Percentiles rank a stretch among this genome's conserved stretches.
These are phyloP conservation scores for Lactarius akahatsu DNA, from an alignment of 768 basidiomycete species.

Conservation along the genomic window DNA sequence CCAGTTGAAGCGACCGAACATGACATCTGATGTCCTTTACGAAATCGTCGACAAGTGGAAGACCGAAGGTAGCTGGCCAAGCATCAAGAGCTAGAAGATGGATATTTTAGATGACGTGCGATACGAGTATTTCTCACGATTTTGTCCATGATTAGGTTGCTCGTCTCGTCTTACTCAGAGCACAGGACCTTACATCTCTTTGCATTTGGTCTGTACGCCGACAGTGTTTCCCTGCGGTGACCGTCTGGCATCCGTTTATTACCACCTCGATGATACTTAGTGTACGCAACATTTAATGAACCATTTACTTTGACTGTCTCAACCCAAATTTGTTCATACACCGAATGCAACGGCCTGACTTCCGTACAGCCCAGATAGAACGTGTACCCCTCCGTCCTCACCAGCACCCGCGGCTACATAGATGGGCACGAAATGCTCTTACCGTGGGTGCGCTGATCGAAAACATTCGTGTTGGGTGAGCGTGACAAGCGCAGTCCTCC, in stretches of 20 bases:
- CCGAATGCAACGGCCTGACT: conserved; percentile 69
- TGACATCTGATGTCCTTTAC: conserved; percentile 58
- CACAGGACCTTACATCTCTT: conserved; percentile 16
- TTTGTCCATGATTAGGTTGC: conserved; percentile 15
- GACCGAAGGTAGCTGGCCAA: conserved; percentile 57
- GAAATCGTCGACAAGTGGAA: conserved; percentile 83
- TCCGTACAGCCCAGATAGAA: conserved; percentile 55
- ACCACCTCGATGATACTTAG: conserved; percentile 22
- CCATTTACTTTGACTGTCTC: conserved; percentile 17
- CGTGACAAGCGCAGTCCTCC: conserved; percentile 54
- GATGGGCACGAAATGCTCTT: conserved; percentile 80
- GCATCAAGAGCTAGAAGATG: conserved; percentile 25
- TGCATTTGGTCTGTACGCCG: conserved; percentile 7
- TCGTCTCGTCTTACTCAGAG: conserved; percentile 1
- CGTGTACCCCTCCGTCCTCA: conserved; percentile 49
- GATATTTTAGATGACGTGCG: conserved; percentile 10
- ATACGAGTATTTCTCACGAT: conserved; percentile 25
- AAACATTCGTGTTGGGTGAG: conserved; percentile 62
- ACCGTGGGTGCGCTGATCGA: conserved; percentile 66
- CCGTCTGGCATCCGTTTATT: conserved; percentile 14
- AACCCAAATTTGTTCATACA: conserved; percentile 34
- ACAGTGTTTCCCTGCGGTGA: background rate
- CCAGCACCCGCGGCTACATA: conserved; percentile 77
- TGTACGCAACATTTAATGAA: conserved; percentile 23
- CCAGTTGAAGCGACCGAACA: conserved; percentile 57